Evolutionary conservation across 2,329 filamentous ascomycete genomes (phyloP).

Genomic region (Ophiocordyceps camponoti-saundersi): DNA sequence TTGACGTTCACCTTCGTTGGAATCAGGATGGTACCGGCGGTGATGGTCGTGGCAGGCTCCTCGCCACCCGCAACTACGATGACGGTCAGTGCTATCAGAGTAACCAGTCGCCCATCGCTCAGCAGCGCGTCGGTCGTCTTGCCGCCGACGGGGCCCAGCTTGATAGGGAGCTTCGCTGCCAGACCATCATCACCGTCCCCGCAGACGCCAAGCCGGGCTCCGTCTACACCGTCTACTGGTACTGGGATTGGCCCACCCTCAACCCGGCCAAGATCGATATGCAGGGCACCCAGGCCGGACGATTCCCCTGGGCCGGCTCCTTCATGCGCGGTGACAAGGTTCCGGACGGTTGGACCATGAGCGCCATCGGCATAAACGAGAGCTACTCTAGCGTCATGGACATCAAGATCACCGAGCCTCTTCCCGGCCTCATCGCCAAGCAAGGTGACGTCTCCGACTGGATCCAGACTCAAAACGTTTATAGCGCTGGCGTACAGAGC

Average conservation of each 20-base stretch:
- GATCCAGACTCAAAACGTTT: constrained; percentile 20
- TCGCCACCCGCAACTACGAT: constrained; percentile 69
- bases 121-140: constrained; percentile 38
- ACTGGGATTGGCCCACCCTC: constrained; percentile 80
- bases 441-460: constrained; percentile 11
- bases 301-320: constrained; percentile 23
- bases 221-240: constrained; percentile 77
- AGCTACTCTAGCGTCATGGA: constrained; percentile 23
- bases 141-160: constrained; percentile 33
- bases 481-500: constrained; percentile 23
- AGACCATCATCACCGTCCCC: constrained; percentile 66
- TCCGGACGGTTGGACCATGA: constrained; percentile 17
- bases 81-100: constrained; percentile 81
- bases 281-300: constrained; percentile 19
- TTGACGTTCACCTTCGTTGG: constrained; percentile 63
- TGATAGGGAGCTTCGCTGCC: constrained; percentile 55
- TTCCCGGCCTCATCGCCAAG: constrained; percentile 8
- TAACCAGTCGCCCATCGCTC: constrained; percentile 42
- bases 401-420: constrained; percentile 17
- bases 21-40: constrained; percentile 66
- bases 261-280: constrained; percentile 22
- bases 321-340: constrained; percentile 21
- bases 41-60: constrained; percentile 56
- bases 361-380: constrained; percentile 19
- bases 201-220: constrained; percentile 41